Base-by-base conservation (phyloP, 164 flowering plant genomes). In the Piper betle region DNA sequence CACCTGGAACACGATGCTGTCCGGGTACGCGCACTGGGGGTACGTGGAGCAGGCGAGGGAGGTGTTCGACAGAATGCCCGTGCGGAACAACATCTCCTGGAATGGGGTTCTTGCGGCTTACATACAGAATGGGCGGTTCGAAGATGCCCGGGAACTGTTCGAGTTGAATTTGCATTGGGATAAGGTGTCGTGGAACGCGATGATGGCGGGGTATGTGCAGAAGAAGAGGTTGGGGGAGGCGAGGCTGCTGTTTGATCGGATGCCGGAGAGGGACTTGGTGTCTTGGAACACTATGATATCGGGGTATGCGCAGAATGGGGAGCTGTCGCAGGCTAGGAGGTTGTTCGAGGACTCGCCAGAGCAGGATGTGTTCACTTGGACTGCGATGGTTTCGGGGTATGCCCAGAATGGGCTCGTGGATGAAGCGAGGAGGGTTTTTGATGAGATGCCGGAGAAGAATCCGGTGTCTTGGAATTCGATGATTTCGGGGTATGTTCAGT, bases 271-370 rank as follows among this genome's bases (percentile, higher is more conserved):
- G 63, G 97, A 91, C 77, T 77, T 71, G 55, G 80, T 91, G 16
- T 91, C 97, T 0, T 88, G 96, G 97, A 91, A 86, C 67, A 88
- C 82, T 1, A 80, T 91, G 71, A 84, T 88, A 46, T 73, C 96
- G 2, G 88, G 85, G 52, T 82, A 86, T 78, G 90, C 96, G 3
- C 94, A 91, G 60, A 78, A 76, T 71, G 86, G 87, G 25, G 69
- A 77, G 37, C 16, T 91, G 58, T 69, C 59, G 13, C 85, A 85
- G 63, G 96, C 96, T 6, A 70, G 72, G 68, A 81, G 78, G 57
- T 71, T 88, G 62, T 91, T 91, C 70, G 82, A 80, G 58, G 80
- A 77, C 65, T 76, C 82, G 52, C 91, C 94, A 1, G 57, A 55
- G 33, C 69, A 65, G 56, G 94, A 91, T 71, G 96, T 88, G 39